A percentile compares a stretch with the other conserved stretches of the same genome.
Conservation (phyloP, 495 filamentous ascomycete species). For the Lophiostoma macrostomum region DNA sequence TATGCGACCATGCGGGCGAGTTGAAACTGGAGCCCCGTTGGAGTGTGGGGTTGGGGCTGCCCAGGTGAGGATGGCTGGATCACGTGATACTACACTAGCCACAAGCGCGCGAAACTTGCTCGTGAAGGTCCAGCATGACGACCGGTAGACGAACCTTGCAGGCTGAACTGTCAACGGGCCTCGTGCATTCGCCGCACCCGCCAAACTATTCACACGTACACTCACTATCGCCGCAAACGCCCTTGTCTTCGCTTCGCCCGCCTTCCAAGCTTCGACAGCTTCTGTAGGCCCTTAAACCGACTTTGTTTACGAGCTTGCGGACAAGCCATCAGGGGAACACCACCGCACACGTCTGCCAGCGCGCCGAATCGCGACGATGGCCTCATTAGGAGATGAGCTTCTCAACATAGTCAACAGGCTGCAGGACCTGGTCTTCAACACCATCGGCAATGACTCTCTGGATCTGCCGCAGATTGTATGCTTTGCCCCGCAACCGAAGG, state of each 20-base stretch:
- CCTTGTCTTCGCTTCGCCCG: too few species aligned
- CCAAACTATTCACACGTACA: too few species aligned
- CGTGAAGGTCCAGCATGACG: neutral
- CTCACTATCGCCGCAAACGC: too few species aligned
- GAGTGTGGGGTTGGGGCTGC: too few species aligned
- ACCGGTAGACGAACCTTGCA: neutral
- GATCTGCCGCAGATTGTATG: constrained; percentile 97
- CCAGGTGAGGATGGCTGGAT: too few species aligned
- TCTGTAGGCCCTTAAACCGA: neutral
- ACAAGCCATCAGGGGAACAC: constrained; percentile 16
- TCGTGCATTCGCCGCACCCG: too few species aligned
- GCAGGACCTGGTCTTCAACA: constrained; percentile 98
- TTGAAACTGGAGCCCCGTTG: too few species aligned
- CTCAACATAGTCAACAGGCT: constrained; percentile 92
- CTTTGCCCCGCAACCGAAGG: constrained; percentile 25
- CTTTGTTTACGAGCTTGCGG: constrained; percentile 25
- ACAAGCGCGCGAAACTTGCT: constrained; percentile 10
- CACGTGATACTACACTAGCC: constrained; percentile 6
- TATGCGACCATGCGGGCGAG: too few species aligned
- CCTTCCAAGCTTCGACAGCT: neutral
- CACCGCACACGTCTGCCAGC: constrained; percentile 7
- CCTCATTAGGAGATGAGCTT: constrained; percentile 83
- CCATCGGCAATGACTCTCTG: constrained; percentile 96
- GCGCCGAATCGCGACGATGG: constrained; percentile 52
- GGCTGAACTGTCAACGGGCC: too few species aligned